Evolutionary conservation across 768 basidiomycete genomes (phyloP).

Genomic region (Coprinopsis sp.): DNA sequence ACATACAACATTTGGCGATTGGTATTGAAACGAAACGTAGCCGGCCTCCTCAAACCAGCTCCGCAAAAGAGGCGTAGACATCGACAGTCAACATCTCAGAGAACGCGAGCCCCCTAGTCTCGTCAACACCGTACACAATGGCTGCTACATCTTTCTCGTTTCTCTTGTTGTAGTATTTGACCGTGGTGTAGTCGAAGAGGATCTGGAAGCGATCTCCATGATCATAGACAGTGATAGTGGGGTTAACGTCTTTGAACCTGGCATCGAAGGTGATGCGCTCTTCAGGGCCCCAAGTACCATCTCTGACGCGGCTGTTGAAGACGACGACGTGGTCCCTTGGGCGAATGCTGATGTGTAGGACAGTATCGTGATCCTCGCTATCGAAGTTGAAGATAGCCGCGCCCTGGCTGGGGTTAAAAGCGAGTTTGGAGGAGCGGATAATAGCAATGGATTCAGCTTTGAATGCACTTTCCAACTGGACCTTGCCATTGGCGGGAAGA

Average conservation of each 20-base stretch:
- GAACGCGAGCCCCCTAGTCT: no score
- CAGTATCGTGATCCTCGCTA: background rate
- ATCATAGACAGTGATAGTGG: slow-evolving; percentile 3
- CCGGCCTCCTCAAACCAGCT: no score
- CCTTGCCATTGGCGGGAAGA: background rate
- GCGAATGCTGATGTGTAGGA: slow-evolving; percentile 9
- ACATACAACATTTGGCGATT: no score
- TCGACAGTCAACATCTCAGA: no score
- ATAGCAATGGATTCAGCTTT: background rate
- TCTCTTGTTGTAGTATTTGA: slow-evolving; percentile 4
- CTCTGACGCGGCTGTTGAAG: slow-evolving; percentile 1
- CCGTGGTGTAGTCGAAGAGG: slow-evolving; percentile 5
- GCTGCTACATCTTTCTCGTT: background rate
- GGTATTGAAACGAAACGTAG: no score
- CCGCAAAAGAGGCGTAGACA: no score
- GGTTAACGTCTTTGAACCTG: background rate
- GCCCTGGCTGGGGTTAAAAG: background rate
- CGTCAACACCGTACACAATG: no score
- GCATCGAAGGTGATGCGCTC: background rate
- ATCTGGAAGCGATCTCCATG: slow-evolving; percentile 7
- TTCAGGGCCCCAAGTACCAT: slow-evolving; percentile 3
- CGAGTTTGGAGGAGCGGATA: background rate
- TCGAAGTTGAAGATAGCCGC: background rate
- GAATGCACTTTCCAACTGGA: background rate
- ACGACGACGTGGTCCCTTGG: background rate